A percentile compares a stretch with the other conserved stretches of the same genome.
These are phyloP conservation scores for Scenedesmus sp. DNA, from an alignment of 163 green algal genomes.

Conservation along the genomic window DNA sequence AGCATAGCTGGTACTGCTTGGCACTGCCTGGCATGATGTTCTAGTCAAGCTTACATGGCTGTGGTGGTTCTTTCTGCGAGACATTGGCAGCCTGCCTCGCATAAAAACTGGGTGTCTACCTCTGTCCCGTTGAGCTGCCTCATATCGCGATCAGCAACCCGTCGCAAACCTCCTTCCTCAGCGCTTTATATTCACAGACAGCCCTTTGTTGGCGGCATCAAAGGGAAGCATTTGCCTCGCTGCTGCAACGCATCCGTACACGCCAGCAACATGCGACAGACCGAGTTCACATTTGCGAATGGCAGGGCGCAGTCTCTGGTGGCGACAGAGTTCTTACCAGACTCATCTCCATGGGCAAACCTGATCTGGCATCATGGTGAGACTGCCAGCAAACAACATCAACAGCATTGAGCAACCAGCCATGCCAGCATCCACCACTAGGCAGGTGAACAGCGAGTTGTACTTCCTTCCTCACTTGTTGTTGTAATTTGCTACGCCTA, in stretches of 20 bases:
- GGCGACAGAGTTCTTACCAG: conserved; percentile 54
- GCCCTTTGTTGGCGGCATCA: background rate
- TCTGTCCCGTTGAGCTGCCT: background rate
- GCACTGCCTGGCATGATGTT: background rate
- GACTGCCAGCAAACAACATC: background rate
- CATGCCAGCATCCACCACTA: background rate
- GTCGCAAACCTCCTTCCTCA: background rate
- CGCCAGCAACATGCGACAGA: conserved; percentile 17
- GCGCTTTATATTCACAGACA: background rate
- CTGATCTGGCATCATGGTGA: conserved; percentile 76
- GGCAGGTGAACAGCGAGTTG: background rate
- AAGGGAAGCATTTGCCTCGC: background rate
- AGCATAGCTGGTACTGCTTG: background rate
- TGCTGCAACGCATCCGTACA: background rate
- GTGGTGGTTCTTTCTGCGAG: background rate
- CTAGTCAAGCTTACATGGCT: background rate
- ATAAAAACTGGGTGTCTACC: background rate
- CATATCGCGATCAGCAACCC: background rate
- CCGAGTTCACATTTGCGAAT: conserved; percentile 49
- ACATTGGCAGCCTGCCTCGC: background rate
- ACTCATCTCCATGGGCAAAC: conserved; percentile 53
- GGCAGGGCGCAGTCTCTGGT: conserved; percentile 60
- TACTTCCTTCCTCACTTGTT: background rate
- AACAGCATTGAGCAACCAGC: background rate
- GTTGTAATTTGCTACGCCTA: no score